Evolutionary conservation across 2,329 filamentous ascomycete genomes (phyloP).

Genomic region (Dactylella cylindrospora): DNA sequence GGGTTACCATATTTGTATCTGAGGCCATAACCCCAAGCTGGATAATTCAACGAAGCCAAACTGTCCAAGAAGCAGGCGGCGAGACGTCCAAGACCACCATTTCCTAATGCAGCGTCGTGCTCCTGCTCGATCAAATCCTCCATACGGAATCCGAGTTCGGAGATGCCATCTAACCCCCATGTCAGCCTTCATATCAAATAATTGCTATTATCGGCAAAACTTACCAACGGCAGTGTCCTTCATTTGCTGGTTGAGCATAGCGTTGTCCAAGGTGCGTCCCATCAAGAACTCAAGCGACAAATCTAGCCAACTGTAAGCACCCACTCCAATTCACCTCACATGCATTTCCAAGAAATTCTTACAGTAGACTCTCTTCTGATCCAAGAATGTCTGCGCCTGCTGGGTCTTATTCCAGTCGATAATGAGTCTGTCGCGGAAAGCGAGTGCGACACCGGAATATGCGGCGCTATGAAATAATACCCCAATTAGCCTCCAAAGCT

Average conservation of each 20-base stretch:
- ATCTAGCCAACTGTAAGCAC: constrained; percentile 56
- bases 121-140: constrained; percentile 95
- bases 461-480: constrained; percentile 62
- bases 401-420: constrained; percentile 98
- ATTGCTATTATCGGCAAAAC: constrained; percentile 46
- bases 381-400: constrained; percentile 86
- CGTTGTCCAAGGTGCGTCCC: constrained; percentile 95
- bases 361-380: constrained; percentile 93
- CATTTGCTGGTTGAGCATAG: constrained; percentile 91
- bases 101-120: constrained; percentile 92
- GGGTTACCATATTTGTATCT: constrained; percentile 78
- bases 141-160: constrained; percentile 90
- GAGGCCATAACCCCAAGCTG: constrained; percentile 95
- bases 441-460: constrained; percentile 85
- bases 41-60: constrained; percentile 88
- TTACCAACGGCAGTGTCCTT: constrained; percentile 80
- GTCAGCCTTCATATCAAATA: constrained; percentile 30
- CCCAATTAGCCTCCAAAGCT: constrained; percentile 3
- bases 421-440: constrained; percentile 88
- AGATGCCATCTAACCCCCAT: constrained; percentile 67
- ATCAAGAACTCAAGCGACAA: constrained; percentile 96
- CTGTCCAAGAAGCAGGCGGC: constrained; percentile 98
- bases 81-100: constrained; percentile 89
- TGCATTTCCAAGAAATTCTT: constrained; percentile 47
- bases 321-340: neutral